Base-by-base conservation (phyloP, 2,329 filamentous ascomycete genomes). In the Aspergillus amoenus region DNA sequence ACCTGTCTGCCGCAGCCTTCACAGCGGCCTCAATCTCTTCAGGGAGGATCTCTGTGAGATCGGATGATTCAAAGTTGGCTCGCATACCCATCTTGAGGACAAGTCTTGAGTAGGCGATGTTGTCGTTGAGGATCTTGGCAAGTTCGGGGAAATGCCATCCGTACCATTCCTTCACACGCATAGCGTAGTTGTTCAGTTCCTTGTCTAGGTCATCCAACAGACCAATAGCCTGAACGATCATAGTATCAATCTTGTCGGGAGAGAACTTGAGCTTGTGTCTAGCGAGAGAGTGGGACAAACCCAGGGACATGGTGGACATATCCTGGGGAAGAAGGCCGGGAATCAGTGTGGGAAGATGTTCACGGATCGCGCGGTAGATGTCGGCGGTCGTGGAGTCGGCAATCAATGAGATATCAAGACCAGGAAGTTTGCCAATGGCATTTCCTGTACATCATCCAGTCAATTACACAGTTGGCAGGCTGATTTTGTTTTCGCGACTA, bases 141-240 rank as follows among this genome's bases (percentile, higher is more conserved):
- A 99, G 87, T 81, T 99, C 94, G 41, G 94, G 94, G 82, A 97
- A 99, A 79, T 97, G 94, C 94, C 94, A 99, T 70, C 94, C 94
- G 74, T 99, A 99, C 94, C 94, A 99, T 78, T 99, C 94, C 86
- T 97, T 97, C 61, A 97, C 92, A 76, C 94, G 85, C 94, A 99
- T 99, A 64, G 94, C 93, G 73, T 97, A 97, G 68, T 91, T 94
- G 82, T 99, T 99, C 63, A 99, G 82, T 78, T 99, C 94, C 83
- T 99, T 99, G 81, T 99, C 94, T 61, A 99, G 81, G 64, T 99
- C 94, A 73, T 99, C 94, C 46, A 99, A 83, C 51, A 97, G 85
- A 63, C 89, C 88, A 73, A 99, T 94, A 56, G 93, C 93, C 79
- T 99, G 94, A 57, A 99, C 93, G 72, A 99, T 96, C 94, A 99